Percentiles rank a stretch among this genome's conserved stretches.
Conservation (phyloP, 75 land plant genomes). For the Pinus taeda region DNA sequence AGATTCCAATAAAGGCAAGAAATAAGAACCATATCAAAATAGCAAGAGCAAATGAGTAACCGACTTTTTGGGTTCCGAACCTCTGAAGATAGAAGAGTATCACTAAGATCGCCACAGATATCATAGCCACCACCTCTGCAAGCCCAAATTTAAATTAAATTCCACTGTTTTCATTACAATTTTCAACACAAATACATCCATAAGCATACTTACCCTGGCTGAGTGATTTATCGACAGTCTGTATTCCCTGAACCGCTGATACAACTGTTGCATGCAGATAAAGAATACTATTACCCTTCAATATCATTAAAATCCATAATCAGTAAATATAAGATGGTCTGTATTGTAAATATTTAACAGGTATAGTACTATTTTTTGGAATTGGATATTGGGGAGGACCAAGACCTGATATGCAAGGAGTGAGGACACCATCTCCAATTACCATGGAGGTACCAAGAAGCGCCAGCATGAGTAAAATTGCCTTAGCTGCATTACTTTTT, state of each 20-base stretch:
- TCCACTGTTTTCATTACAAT: background rate
- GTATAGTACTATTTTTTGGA: too few relatives aligned
- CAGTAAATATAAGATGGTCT: too few relatives aligned
- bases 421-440: slow-evolving; percentile 76
- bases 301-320: too few relatives aligned
- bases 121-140: slow-evolving; percentile 36
- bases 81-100: slow-evolving; percentile 30
- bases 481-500: slow-evolving; percentile 27
- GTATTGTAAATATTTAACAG: too few relatives aligned
- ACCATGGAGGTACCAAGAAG: slow-evolving; percentile 74
- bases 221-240: slow-evolving; percentile 21
- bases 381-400: background rate
- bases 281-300: background rate
- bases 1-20: slow-evolving; percentile 30
- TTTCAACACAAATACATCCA: background rate
- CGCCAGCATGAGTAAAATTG: slow-evolving; percentile 34
- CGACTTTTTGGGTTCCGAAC: slow-evolving; percentile 59
- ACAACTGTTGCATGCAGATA: slow-evolving; percentile 35
- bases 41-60: slow-evolving; percentile 42
- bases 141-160: background rate
- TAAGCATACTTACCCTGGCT: background rate
- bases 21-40: slow-evolving; percentile 36
- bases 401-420: slow-evolving; percentile 76
- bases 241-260: slow-evolving; percentile 74
- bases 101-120: slow-evolving; percentile 33